phyloP scores from a whole-genome alignment of 805 yeast genomes.

The Metschnikowia baotianmanensis region DNA sequence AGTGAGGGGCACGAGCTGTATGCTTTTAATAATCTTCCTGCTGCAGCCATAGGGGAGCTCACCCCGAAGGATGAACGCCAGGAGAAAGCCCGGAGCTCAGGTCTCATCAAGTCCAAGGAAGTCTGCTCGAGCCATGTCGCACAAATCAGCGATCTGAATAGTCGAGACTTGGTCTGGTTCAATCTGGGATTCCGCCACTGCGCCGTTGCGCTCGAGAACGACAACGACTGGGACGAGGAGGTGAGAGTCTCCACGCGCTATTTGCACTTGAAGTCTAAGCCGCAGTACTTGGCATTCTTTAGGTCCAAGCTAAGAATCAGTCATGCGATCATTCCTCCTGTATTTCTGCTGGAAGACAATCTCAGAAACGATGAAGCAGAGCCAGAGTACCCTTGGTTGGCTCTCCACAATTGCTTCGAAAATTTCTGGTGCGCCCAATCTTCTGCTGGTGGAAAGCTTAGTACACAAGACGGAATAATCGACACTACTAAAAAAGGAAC shows the following conservation, averaged over 20 bases:
- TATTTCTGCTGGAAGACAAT: too few species aligned
- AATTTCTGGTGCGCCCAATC: slow-evolving; percentile 65
- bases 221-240: slow-evolving; percentile 34
- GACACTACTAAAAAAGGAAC: slow-evolving; percentile 43
- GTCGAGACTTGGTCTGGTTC: slow-evolving; percentile 55
- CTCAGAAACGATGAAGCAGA: slow-evolving; percentile 13
- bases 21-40: slow-evolving; percentile 29
- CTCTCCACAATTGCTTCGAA: slow-evolving; percentile 44
- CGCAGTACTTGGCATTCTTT: slow-evolving; percentile 28
- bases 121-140: slow-evolving; percentile 64
- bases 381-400: slow-evolving; percentile 15
- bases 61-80: slow-evolving; percentile 30
- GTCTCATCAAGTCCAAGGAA: slow-evolving; percentile 36
- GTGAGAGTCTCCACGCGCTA: slow-evolving; percentile 22
- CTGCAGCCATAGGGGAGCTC: slow-evolving; percentile 32
- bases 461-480: slow-evolving; percentile 17
- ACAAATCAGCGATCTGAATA: slow-evolving; percentile 51
- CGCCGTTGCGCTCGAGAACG: slow-evolving; percentile 26
- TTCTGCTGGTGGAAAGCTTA: slow-evolving; percentile 47
- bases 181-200: slow-evolving; percentile 69
- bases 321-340: slow-evolving; percentile 45
- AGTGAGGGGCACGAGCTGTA: slow-evolving; percentile 31
- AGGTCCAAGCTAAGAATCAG: slow-evolving; percentile 36
- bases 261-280: slow-evolving; percentile 22
- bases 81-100: slow-evolving; percentile 18